phyloP scores from a whole-genome alignment of 306 rosid species.

The Trichosanthes cucumerina region DNA sequence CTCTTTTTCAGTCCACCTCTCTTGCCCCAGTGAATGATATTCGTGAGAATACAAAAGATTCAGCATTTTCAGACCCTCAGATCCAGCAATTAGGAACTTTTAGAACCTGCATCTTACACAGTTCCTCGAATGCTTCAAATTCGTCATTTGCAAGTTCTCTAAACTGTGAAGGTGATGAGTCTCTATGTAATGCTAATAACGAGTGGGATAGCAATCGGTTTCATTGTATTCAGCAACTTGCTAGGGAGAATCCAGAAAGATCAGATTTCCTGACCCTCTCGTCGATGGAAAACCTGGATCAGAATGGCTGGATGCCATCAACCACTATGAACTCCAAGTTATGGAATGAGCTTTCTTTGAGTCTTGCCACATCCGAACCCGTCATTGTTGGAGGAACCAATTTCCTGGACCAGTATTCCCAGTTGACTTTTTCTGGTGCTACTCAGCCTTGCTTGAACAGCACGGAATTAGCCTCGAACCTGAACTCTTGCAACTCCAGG shows the following conservation, averaged over 20 bases:
- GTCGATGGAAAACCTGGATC: constrained; percentile 26
- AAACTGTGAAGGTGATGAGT: constrained; percentile 24
- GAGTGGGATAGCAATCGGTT: constrained; percentile 25
- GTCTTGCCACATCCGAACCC: constrained; percentile 49
- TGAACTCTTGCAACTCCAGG: not conserved
- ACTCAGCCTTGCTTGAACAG: constrained; percentile 28
- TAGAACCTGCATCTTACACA: constrained; percentile 27
- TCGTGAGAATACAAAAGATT: constrained; percentile 39
- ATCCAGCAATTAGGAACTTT: constrained; percentile 21
- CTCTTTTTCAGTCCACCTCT: constrained; percentile 30
- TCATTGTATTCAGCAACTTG: constrained; percentile 19
- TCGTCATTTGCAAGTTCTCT: constrained; percentile 18
- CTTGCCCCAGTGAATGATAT: constrained; percentile 30
- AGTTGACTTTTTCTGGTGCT: constrained; percentile 28
- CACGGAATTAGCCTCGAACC: constrained; percentile 30
- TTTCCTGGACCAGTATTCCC: constrained; percentile 39
- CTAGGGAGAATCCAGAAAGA: constrained; percentile 12
- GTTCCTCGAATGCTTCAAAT: constrained; percentile 33
- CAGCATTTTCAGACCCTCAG: constrained; percentile 25
- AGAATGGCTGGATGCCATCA: constrained; percentile 43
- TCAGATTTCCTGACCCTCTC: constrained; percentile 23
- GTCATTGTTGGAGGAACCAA: constrained; percentile 12
- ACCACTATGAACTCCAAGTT: constrained; percentile 30
- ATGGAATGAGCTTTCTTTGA: constrained; percentile 52
- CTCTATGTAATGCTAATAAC: constrained; percentile 15